These are phyloP conservation scores for Dendrobium nobile DNA, from an alignment of 106 monocot species.

Conservation along the genomic window DNA sequence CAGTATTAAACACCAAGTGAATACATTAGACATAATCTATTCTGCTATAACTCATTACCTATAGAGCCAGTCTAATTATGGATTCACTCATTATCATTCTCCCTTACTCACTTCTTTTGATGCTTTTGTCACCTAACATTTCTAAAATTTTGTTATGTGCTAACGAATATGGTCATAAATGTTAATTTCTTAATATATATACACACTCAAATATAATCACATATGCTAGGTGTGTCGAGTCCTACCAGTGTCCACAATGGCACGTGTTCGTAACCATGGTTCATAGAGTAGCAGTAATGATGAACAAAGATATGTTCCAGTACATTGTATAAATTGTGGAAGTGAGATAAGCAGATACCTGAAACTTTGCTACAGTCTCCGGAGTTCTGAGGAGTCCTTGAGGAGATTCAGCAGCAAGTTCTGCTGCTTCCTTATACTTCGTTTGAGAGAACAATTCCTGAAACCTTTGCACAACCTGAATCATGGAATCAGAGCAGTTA, in stretches of 20 bases:
- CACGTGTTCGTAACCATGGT: background rate
- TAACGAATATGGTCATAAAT: background rate
- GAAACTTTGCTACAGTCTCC: conserved; percentile 97
- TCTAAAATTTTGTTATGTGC: background rate
- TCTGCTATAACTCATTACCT: background rate
- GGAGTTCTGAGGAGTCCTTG: conserved; percentile 90
- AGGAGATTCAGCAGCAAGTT: conserved; percentile 97
- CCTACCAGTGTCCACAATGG: no score
- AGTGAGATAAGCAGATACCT: conserved; percentile 34
- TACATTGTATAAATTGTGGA: background rate
- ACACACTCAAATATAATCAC: no score
- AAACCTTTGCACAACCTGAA: conserved; percentile 93
- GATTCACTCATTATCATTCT: background rate
- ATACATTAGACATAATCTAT: background rate
- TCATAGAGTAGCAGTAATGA: background rate
- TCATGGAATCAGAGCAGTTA: conserved; percentile 2
- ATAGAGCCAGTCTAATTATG: background rate
- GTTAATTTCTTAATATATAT: background rate
- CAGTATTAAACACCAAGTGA: background rate
- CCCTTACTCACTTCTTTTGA: background rate
- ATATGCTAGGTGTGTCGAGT: no score
- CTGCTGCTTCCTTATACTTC: conserved; percentile 98
- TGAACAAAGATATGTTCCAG: background rate
- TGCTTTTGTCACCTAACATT: background rate
- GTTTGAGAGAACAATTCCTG: conserved; percentile 94